Evolutionary conservation across 805 yeast genomes (phyloP), one percentile per base, ranked within the genome.

Genomic region (Metschnikowia vanudenii): DNA sequence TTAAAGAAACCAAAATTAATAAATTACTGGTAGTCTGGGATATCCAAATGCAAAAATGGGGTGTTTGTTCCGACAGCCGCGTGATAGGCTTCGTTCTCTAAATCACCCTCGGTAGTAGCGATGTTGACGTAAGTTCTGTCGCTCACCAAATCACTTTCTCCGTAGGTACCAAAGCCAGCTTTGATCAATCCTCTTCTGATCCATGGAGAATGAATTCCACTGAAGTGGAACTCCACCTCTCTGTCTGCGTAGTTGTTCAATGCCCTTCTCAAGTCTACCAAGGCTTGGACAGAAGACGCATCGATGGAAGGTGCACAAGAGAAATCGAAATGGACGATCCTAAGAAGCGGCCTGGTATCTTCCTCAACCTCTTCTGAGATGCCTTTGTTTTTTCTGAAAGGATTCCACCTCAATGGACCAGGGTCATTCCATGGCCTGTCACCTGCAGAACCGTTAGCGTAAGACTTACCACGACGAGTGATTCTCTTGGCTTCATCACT

Each of bases 361-460:
- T 52, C 63, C 24, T 47, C 16, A 9, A 64, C 69, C 9, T 56
- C 62, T 4, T 49, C 56, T 7, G 47, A 51, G 4, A n/a, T 22
- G 19, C 28, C 33, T 20, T 56, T 48, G 41, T 48, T 52, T 11
- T 47, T 37, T 36, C 50, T 55, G 36, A 56, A 54, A 10, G 71
- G 55, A 5, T 56, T 64, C 62, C 72, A 66, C 37, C 59, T 62
- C 51, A 75, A 67, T 34, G 76, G 87, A 52, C 95, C 95, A 14
- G 90, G 90, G 59, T 90, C 92, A 62, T 90, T 90, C 96, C 97
- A 91, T 16, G 96, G 91, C 53, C 90, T 78, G 46, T 84, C 84
- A 36, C 85, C 81, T n/a, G 69, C 54, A 37, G 63, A 63, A 0
- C 60, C 51, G 24, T 37, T 54, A 38, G 56, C 46, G 49, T 65